phyloP scores from a whole-genome alignment of 805 yeast species.

The Hemisphaericaspora nanyangensis region DNA sequence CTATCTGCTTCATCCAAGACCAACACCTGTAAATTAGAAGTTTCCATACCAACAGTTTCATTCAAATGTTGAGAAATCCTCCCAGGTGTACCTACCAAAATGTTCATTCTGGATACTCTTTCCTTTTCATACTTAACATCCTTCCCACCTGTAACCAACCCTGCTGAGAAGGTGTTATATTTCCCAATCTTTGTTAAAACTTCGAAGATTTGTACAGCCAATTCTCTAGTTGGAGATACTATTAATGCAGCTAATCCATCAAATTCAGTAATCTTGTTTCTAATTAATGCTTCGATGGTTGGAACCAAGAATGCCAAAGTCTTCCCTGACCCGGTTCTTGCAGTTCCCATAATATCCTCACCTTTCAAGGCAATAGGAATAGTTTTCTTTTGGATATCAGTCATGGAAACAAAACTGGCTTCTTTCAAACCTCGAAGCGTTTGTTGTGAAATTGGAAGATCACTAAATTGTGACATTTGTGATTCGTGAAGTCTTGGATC shows the following conservation, averaged over 20 bases:
- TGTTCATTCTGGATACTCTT: slow-evolving; percentile 73
- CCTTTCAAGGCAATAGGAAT: slow-evolving; percentile 77
- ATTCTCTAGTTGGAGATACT: slow-evolving; percentile 88
- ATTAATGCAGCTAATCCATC: slow-evolving; percentile 90
- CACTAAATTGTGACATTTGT: slow-evolving; percentile 50
- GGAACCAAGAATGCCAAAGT: slow-evolving; percentile 86
- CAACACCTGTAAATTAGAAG: slow-evolving; percentile 69
- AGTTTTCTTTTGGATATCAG: slow-evolving; percentile 81
- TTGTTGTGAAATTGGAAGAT: slow-evolving; percentile 67
- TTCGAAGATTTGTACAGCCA: slow-evolving; percentile 88
- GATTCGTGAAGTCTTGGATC: slow-evolving; percentile 38
- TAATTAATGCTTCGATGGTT: slow-evolving; percentile 62
- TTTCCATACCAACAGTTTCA: slow-evolving; percentile 77
- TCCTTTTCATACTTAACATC: slow-evolving; percentile 80
- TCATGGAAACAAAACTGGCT: slow-evolving; percentile 73
- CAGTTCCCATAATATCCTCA: slow-evolving; percentile 79
- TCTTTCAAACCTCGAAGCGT: slow-evolving; percentile 72
- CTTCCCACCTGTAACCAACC: slow-evolving; percentile 90
- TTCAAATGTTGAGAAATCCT: slow-evolving; percentile 86
- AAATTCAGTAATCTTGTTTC: slow-evolving; percentile 70
- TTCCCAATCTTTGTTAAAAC: slow-evolving; percentile 81
- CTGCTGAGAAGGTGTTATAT: slow-evolving; percentile 74
- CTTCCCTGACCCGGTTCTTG: slow-evolving; percentile 88
- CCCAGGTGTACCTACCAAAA: slow-evolving; percentile 89
- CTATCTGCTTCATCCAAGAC: slow-evolving; percentile 92